Evolutionary conservation across 129 eudicot species (phyloP).

Genomic region (Lactuca sativa): DNA sequence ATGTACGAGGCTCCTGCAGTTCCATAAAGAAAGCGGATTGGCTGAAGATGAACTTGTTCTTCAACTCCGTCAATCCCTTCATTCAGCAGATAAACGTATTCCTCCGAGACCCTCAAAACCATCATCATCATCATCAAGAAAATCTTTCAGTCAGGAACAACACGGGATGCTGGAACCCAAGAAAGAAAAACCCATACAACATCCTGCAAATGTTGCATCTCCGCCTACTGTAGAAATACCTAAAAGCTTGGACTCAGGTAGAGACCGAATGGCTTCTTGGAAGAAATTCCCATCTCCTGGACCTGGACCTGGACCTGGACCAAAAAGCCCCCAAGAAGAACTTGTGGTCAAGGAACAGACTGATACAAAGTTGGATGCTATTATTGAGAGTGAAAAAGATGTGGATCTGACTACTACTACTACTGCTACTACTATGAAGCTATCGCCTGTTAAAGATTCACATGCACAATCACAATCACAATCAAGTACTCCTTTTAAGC

Average conservation of each 20-base stretch:
- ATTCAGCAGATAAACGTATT: constrained; percentile 52
- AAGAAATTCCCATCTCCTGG: constrained; percentile 79
- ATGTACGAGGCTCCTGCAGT: constrained; percentile 88
- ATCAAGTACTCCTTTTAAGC: constrained; percentile 51
- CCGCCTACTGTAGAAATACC: constrained; percentile 44
- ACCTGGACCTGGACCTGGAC: constrained; percentile 70
- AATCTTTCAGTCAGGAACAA: constrained; percentile 88
- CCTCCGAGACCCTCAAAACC: constrained; percentile 50
- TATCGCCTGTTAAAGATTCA: constrained; percentile 51
- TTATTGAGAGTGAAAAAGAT: constrained; percentile 35
- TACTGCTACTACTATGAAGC: constrained; percentile 19
- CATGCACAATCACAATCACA: constrained; percentile 53
- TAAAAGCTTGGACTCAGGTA: constrained; percentile 46
- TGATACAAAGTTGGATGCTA: constrained; percentile 37
- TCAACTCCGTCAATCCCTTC: constrained; percentile 84
- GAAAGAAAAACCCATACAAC: constrained; percentile 34
- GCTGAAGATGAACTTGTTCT: constrained; percentile 87
- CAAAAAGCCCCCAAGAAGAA: constrained; percentile 64
- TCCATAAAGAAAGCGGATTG: constrained; percentile 94
- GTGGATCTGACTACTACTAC: constrained; percentile 33
- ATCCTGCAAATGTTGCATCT: constrained; percentile 32
- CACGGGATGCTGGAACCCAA: constrained; percentile 45
- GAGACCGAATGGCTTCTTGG: constrained; percentile 92
- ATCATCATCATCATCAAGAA: constrained; percentile 27
- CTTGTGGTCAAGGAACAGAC: constrained; percentile 37